These are phyloP conservation scores for Trichoderma atroviride DNA, from an alignment of 2,329 filamentous ascomycete species.

Conservation along the genomic window DNA sequence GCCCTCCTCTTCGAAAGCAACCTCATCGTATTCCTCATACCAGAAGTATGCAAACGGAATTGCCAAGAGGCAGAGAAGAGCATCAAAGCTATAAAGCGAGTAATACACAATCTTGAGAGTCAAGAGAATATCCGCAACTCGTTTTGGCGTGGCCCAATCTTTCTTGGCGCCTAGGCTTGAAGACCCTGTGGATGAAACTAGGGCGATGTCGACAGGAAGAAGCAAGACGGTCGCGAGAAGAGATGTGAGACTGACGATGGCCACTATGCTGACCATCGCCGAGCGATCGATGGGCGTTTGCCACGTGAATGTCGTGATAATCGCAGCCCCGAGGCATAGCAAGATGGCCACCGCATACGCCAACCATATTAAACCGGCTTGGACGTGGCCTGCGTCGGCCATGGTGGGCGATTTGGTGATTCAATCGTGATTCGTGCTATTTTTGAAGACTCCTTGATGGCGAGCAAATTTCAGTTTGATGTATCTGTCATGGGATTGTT, in stretches of 20 bases:
- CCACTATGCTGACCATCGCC: conserved; percentile 76
- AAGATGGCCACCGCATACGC: conserved; percentile 83
- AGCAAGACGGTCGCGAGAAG: conserved; percentile 91
- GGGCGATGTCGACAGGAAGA: conserved; percentile 90
- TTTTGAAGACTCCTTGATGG: not conserved
- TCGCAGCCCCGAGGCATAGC: conserved; percentile 74
- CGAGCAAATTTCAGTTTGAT: not conserved
- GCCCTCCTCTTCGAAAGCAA: conserved; percentile 79
- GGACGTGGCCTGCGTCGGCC: conserved; percentile 65
- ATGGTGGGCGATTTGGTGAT: conserved; percentile 33
- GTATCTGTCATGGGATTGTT: not conserved
- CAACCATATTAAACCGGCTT: conserved; percentile 92
- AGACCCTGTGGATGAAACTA: conserved; percentile 85
- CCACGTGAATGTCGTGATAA: conserved; percentile 88
- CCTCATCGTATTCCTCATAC: conserved; percentile 96
- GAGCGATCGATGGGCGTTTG: conserved; percentile 87
- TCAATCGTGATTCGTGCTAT: not conserved
- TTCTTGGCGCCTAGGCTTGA: conserved; percentile 80
- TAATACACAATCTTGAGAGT: conserved; percentile 92
- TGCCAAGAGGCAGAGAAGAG: conserved; percentile 82
- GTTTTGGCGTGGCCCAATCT: conserved; percentile 87
- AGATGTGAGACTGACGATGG: conserved; percentile 82
- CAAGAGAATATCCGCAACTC: conserved; percentile 74
- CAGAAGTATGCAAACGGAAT: conserved; percentile 98
- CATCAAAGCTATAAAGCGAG: conserved; percentile 86